Base-by-base conservation (phyloP, 2,329 filamentous ascomycete genomes). In the Cladosporium sp. region DNA sequence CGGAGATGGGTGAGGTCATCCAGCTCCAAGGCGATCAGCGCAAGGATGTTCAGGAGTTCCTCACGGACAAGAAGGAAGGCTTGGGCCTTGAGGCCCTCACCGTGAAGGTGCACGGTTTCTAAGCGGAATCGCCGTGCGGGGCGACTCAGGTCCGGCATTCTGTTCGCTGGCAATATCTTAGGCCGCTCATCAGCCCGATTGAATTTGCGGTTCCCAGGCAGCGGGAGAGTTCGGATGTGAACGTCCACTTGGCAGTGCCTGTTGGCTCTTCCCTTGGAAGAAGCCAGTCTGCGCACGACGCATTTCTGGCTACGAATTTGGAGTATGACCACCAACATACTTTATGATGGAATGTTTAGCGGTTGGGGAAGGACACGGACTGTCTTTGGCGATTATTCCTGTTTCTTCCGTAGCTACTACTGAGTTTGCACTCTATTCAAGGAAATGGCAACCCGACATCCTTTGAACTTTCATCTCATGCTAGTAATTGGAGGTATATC, bases 1-100 rank as follows among this genome's bases (percentile, higher is more conserved):
- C 82, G 66, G 90, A 95, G 77, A 95, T 96, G 89, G 92, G 92
- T 72, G 91, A 97, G 81, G 92, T 97, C 82, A 96, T 98, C 72
- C 93, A 98, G 82, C 87, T 98, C 70, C 93, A 98, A 77, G 93
- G 93, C 69, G 93, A 98, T 74, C 93, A 98, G 81, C 92, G 93
- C 77, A 95, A 95, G 78, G 90, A 95, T 83, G 88, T 96, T 72
- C 88, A 95, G 75, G 90, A 96, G 71, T 98, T 97, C 80, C 85
- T 97, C 75, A 84, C 85, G 76, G 88, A 95, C 78, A 95, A 95
- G 82, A 89, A 91, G 76, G 88, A 91, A 70, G 92, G 92, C 68
- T 82, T 97, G 68, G 89, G 89, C 74, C 85, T 96, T 71, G 89
- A 96, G 77, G 81, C 85, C 74, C 95, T 96, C 84, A 95, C 86